A percentile compares a stretch with the other conserved stretches of the same genome.
Evolutionary conservation across 2,329 filamentous ascomycete genomes (phyloP).

Genomic region (Sclerotinia spermophila): DNA sequence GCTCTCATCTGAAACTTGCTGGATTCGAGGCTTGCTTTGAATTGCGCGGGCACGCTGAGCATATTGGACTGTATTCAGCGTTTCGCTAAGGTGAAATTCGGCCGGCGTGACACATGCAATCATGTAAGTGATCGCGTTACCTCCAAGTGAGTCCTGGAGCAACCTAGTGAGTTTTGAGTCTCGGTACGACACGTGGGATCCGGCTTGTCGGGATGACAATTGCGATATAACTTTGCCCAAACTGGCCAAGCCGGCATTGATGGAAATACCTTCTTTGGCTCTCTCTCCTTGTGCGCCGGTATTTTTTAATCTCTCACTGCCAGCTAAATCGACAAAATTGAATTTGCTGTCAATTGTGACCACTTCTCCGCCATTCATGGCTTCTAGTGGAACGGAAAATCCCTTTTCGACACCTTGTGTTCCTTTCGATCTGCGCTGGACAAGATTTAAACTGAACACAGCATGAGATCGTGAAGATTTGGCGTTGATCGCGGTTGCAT

Average conservation of each 20-base stretch:
- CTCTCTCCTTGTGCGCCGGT: conserved; percentile 92
- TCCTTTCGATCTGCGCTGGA: conserved; percentile 71
- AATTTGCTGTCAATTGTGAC: conserved; percentile 96
- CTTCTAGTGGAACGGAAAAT: conserved; percentile 79
- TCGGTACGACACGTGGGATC: conserved; percentile 92
- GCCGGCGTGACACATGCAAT: conserved; percentile 96
- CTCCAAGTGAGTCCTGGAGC: conserved; percentile 92
- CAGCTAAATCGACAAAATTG: conserved; percentile 96
- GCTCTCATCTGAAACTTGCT: conserved; percentile 80
- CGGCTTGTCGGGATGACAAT: conserved; percentile 81
- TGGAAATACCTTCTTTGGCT: conserved; percentile 94
- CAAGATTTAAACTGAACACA: conserved; percentile 90
- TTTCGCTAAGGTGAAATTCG: conserved; percentile 96
- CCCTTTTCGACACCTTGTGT: conserved; percentile 70
- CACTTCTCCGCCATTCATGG: conserved; percentile 65
- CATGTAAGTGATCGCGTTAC: conserved; percentile 99
- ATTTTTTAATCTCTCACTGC: conserved; percentile 95
- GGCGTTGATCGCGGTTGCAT: conserved; percentile 94
- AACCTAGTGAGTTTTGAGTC: conserved; percentile 96
- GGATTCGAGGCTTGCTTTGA: conserved; percentile 95
- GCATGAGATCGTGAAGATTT: conserved; percentile 97
- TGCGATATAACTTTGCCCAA: conserved; percentile 98
- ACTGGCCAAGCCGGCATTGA: conserved; percentile 92
- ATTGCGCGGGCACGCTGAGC: conserved; percentile 94
- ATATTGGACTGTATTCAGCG: conserved; percentile 95